Evolutionary conservation across 495 filamentous ascomycete species (phyloP).

Genomic region (Lichina pygmaea): DNA sequence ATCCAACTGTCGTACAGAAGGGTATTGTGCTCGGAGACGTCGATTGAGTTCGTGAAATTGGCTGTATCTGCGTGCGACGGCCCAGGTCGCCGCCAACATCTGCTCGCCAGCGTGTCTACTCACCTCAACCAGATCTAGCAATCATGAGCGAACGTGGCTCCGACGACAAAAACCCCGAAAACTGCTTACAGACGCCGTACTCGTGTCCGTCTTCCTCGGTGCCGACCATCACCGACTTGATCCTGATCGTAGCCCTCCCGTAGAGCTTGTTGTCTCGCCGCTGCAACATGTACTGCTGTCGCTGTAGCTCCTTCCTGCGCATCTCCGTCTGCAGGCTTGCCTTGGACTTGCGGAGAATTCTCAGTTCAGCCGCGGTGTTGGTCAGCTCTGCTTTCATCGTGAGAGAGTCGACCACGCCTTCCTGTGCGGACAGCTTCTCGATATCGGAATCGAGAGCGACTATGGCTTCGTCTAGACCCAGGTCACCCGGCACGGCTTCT

Average conservation of each 20-base stretch:
- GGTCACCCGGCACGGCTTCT: constrained; percentile 82
- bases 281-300: constrained; percentile 91
- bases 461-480: constrained; percentile 83
- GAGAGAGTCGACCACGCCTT: constrained; percentile 73
- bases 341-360: constrained; percentile 84
- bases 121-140: constrained; percentile 59
- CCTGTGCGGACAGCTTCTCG: constrained; percentile 65
- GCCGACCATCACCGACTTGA: constrained; percentile 78
- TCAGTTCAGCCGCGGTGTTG: constrained; percentile 78
- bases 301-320: constrained; percentile 77
- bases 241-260: constrained; percentile 64
- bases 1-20: constrained; percentile 64
- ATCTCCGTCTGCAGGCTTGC: constrained; percentile 80
- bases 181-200: constrained; percentile 48
- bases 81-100: constrained; percentile 19
- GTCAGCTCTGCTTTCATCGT: constrained; percentile 87
- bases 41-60: constrained; percentile 94
- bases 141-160: no score
- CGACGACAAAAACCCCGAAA: not conserved
- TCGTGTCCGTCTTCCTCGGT: constrained; percentile 81
- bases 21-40: constrained; percentile 56
- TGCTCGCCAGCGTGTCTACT: constrained; percentile 53
- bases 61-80: constrained; percentile 36
- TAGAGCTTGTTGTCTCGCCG: constrained; percentile 96
- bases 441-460: constrained; percentile 63